Percentiles rank a stretch among this genome's conserved stretches.
Conservation (phyloP, 352 stramenopile species). For the Phytophthora litchii region DNA sequence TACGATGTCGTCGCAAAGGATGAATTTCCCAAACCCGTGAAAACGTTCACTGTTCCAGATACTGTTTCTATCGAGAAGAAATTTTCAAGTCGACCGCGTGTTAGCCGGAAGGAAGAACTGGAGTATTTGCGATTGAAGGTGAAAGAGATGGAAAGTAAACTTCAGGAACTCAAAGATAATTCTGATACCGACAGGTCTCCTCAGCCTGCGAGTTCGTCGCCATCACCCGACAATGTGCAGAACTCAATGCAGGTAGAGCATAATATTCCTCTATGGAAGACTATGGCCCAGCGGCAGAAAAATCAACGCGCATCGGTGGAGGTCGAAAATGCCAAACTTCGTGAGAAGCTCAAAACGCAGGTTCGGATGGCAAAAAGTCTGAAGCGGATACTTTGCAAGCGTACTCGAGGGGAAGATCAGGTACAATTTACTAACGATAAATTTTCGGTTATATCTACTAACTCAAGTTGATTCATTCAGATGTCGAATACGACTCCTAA, state of each 20-base stretch:
- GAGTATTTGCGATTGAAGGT: constrained; percentile 37
- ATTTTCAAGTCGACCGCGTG: not conserved
- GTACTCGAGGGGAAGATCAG: constrained; percentile 17
- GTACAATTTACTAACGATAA: constrained; percentile 1
- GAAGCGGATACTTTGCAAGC: constrained; percentile 39
- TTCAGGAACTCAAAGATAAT: constrained; percentile 24
- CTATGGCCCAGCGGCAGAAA: constrained; percentile 44
- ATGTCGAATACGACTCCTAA: constrained; percentile 5
- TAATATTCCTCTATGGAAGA: constrained; percentile 41
- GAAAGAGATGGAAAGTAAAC: constrained; percentile 32
- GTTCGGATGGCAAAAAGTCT: constrained; percentile 44
- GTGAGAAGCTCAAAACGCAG: constrained; percentile 45
- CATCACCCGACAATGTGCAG: not conserved
- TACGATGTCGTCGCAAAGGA: no score
- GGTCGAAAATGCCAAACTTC: constrained; percentile 47
- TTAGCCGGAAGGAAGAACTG: constrained; percentile 29
- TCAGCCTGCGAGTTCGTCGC: not conserved
- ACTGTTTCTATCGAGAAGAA: not conserved
- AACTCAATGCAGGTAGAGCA: constrained; percentile 1
- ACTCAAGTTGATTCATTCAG: not conserved
- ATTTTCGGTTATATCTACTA: not conserved
- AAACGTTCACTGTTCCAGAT: not conserved
- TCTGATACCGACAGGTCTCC: constrained; percentile 1
- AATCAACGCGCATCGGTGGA: constrained; percentile 39
- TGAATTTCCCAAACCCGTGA: no score